Base-by-base conservation (phyloP, 2,329 filamentous ascomycete species). In the Xylaria sp. region DNA sequence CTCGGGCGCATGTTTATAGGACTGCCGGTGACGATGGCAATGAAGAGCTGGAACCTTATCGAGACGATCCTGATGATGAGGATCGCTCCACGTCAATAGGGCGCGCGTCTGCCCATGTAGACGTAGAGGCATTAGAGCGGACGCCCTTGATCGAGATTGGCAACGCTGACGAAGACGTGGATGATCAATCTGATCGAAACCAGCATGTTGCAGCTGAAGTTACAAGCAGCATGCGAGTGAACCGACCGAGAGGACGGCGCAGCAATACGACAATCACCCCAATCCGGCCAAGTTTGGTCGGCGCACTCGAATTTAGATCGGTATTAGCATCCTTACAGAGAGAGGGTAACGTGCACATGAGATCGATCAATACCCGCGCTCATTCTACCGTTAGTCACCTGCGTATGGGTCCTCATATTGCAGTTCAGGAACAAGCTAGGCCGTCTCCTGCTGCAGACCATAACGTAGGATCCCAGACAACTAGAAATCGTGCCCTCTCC, bases 271-370 rank as follows among this genome's bases (percentile, higher is more conserved):
- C 93, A 1, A 87, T 94, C 69, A 95, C 91, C 7, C 92, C 94
- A 0, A 98, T 99, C 71, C 88, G 96, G 52, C 95, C 96, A 1
- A 98, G 96, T 83, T 84, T 99, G 56, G 91, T 99, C 3, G 96
- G 96, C 52, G 96, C 93, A 9, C 84, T 99, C 66, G 96, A 99
- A 81, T 99, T 99, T 75, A 89, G 94, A 74, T 95, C 95, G 2
- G 91, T 97, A 2, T 84, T 99, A 55, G 91, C 93, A n/a, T 94
- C 94, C 2, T 82, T 99, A 66, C 91, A 97, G 76, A 92, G 90
- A 72, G 92, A 94, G 65, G 89, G 92, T 76, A 96, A 93, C 72
- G 88, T 92, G 31, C 89, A 90, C 74, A 87, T 92, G 20, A 88
- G 90, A 52, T 88, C 90, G 1, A 90, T 97, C 69, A 86, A 90